Evolutionary conservation across 805 yeast genomes (phyloP), one percentile per base, ranked within the genome.

Genomic region (Wickerhamomyces xylosicus): DNA sequence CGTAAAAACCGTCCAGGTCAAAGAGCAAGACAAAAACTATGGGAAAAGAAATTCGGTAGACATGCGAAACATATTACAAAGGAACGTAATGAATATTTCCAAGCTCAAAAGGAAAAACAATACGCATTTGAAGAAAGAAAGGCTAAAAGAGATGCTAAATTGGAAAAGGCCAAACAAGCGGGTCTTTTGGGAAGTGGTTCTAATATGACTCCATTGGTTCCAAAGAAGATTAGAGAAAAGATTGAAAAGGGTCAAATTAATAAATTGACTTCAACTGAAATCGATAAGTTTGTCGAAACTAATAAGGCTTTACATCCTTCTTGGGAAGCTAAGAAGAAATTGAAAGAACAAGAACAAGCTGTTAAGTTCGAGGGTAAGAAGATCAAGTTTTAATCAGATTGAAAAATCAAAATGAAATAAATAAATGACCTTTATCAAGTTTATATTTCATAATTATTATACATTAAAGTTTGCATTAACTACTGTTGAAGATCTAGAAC

Each of bases 1-100:
- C 72, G 90, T 46, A 86, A 87, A 51, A 92, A 92, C 59, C 72
- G 98, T 63, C 77, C 97, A 59, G 98, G 98, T 19, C 98, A 92
- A 64, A 71, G 97, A 43, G 98, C 97, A 1, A 78, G 98, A 63
- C 92, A 90, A 58, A 82, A 84, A 67, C 86, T 92, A 38, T 92
- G 97, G 97, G 98, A 87, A 56, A 66, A 73, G 62, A 90, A 92
- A 58, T 92, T 69, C 56, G 97, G 97, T 20, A 58, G 59, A 16
- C 64, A 67, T 19, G 98, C 98, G n/a, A 79, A 76, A 41, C 98
- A 92, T 58, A 72, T 89, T 19, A 67, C 74, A 52, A 72, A 77
- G 47, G 84, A 84, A 49, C 61, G 67, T n/a, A 75, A 69, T 36
- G 68, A 77, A 33, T 58, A 63, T 21, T 62, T 59, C 34, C 70